Conservation (phyloP, 2,329 filamentous ascomycete species). For the Pseudocercospora fijiensis region DNA sequence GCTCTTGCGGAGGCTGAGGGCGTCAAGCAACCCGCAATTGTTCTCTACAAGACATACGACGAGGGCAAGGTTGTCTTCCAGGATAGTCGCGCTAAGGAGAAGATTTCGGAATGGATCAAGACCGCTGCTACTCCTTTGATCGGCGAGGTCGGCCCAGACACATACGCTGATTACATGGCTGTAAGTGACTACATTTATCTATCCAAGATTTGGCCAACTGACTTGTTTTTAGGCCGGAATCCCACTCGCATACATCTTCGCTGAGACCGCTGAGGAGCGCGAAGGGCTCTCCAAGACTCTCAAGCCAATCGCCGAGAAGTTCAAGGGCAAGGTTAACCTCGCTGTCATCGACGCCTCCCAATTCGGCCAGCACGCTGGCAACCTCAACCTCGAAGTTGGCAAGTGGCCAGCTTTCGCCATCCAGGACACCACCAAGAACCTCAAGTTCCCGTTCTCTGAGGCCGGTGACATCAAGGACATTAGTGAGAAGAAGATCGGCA, state of each 20-base stretch:
- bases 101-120: constrained; percentile 80
- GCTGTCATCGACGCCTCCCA: constrained; percentile 93
- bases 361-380: constrained; percentile 91
- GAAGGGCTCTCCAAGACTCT: constrained; percentile 71
- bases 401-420: constrained; percentile 98
- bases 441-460: constrained; percentile 79
- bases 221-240: constrained; percentile 63
- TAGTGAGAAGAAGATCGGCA: constrained; percentile 67
- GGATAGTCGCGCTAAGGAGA: constrained; percentile 77
- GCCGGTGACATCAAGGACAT: constrained; percentile 76
- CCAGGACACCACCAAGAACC: constrained; percentile 91
- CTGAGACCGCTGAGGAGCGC: constrained; percentile 88
- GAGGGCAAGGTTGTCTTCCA: constrained; percentile 87
- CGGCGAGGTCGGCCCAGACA: constrained; percentile 95
- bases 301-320: constrained; percentile 83
- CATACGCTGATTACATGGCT: constrained; percentile 92
- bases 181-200: constrained; percentile 44
- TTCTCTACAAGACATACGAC: constrained; percentile 97
- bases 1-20: constrained; percentile 85
- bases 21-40: constrained; percentile 79
- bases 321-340: constrained; percentile 95
- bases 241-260: constrained; percentile 96
- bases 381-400: constrained; percentile 94
- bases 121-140: constrained; percentile 83
- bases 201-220: neutral